Base-by-base conservation (phyloP, 306 rosid genomes). In the Crotalaria pallida region DNA sequence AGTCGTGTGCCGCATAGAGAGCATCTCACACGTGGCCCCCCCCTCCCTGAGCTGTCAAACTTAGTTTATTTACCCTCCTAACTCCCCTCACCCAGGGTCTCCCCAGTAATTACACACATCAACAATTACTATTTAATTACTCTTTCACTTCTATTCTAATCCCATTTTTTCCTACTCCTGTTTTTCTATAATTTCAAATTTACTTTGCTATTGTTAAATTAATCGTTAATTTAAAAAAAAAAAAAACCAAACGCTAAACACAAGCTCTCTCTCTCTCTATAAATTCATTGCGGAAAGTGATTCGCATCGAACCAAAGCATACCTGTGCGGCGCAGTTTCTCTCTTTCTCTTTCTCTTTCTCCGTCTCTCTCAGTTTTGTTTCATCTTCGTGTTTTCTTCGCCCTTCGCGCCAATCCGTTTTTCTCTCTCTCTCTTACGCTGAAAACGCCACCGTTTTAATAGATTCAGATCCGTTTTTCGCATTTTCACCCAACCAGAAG, bases 1-100 rank as follows among this genome's bases (percentile, higher is more conserved):
- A 81, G 85, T 82, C 85, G 79, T 71, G 77, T 76, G 89, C 86
- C 89, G 86, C 90, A 79, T 77, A 73, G 86, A 43, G 16, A 36
- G 12, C 15, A 51, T 0, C 16, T 63, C 6, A 31, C 80, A 81
- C 88, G 90, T 83, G 90, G 84, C 78, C 34, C 3, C 3, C 7
- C 0, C 12, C 7, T 0, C 12, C 1, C 65, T 71, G 65, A 45
- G 77, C 69, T 83, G 85, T 78, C 73, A 40, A 40, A 40, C 45
- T 3, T 1, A 40, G 1, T 33, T 33, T 6, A 33, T 6, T 33
- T 33, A 33, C 1, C 40, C 8, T 10, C 6, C 8, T 7, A 29
- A 29, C 34, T n/a, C n/a, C n/a, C n/a, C n/a, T n/a, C n/a, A n/a
- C n/a, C n/a, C n/a, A 12, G 16, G 44, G 47, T 2, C 15, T 3